Evolutionary conservation across 73 alveolate species (phyloP).

Genomic region (Stentor roeselii): DNA sequence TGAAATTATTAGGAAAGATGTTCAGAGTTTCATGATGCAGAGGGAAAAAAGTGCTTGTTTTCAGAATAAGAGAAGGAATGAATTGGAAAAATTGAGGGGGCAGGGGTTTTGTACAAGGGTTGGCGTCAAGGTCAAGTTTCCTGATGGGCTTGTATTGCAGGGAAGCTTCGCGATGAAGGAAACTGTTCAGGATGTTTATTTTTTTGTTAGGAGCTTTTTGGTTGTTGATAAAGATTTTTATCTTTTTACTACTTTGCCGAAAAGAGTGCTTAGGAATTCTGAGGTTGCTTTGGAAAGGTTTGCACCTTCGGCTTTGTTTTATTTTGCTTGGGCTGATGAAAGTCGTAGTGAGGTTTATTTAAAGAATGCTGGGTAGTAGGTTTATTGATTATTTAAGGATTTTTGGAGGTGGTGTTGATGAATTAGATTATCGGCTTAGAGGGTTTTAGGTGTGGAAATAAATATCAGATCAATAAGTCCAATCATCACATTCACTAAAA

Average conservation of each 20-base stretch:
- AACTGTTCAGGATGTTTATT: background rate
- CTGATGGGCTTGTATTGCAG: background rate
- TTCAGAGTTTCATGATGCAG: constrained; percentile 1
- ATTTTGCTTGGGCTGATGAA: background rate
- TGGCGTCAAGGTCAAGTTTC: background rate
- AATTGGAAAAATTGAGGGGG: background rate
- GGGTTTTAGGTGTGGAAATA: too few relatives aligned
- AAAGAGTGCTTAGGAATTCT: background rate
- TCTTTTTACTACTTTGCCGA: background rate
- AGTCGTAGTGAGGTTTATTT: background rate
- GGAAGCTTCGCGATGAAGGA: background rate
- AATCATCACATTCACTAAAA: too few relatives aligned
- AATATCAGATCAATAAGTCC: too few relatives aligned
- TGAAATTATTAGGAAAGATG: background rate
- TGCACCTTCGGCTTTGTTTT: constrained; percentile 4
- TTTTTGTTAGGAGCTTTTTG: background rate
- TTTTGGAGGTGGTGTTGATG: background rate
- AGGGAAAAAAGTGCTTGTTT: background rate
- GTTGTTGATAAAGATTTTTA: background rate
- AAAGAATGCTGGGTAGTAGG: background rate
- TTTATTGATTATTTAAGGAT: background rate
- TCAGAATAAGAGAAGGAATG: background rate
- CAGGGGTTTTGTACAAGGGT: background rate
- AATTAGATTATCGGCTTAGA: too few relatives aligned
- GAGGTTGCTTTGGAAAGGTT: background rate